Percentiles rank a stretch among this genome's conserved stretches.
These are phyloP conservation scores for Entomortierella chlamydospora DNA, from an alignment of 192 early-diverging fungal species.

Conservation along the genomic window DNA sequence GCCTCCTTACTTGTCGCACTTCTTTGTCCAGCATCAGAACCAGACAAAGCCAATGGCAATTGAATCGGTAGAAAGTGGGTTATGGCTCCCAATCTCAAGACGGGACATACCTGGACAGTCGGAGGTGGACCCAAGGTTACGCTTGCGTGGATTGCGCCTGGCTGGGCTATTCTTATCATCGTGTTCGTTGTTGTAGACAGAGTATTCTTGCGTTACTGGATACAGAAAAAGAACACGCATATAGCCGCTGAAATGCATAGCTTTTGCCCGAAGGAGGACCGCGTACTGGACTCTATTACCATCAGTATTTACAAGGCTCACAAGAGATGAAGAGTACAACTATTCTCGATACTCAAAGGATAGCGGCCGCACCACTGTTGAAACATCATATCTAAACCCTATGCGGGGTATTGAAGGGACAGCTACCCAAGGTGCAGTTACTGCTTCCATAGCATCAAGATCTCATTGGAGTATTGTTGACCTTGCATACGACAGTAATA, in stretches of 20 bases:
- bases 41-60: constrained; percentile 53
- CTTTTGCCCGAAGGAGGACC: background rate
- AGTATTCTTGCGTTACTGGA: constrained; percentile 42
- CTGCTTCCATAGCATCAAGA: background rate
- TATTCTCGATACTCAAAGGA: background rate
- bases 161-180: constrained; percentile 66
- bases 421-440: background rate
- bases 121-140: constrained; percentile 55
- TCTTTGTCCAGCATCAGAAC: constrained; percentile 62
- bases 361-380: background rate
- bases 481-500: background rate
- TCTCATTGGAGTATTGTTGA: constrained; percentile 34
- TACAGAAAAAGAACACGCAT: constrained; percentile 1
- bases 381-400: background rate
- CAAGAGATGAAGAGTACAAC: background rate
- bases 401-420: background rate
- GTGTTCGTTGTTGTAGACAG: constrained; percentile 59
- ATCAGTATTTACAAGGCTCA: background rate
- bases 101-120: constrained; percentile 29
- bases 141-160: constrained; percentile 63
- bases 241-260: background rate
- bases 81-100: constrained; percentile 33
- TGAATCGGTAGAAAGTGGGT: constrained; percentile 50
- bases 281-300: background rate
- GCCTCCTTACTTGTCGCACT: constrained; percentile 74